Base-by-base conservation (phyloP, 2,329 filamentous ascomycete species). In the Fusarium anguioides region DNA sequence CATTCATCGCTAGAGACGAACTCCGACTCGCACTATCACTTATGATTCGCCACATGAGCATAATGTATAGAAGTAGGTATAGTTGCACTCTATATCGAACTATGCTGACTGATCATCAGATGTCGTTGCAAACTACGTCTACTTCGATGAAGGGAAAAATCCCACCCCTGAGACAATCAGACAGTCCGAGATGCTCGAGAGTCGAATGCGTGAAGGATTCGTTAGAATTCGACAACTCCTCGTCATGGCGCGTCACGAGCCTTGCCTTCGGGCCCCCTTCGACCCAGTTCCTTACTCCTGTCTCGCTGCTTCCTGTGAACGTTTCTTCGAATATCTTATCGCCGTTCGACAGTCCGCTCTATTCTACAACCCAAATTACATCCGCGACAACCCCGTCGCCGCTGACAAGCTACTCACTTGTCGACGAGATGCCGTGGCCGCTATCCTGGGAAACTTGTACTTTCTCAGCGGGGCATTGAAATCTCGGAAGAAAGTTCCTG, bases 1-100 rank as follows among this genome's bases (percentile, higher is more conserved):
- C 86, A 4, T 89, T 89, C 63, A 81, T 88, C 7, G 86, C 86
- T 12, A 80, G 86, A 14, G 86, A 87, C 66, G 86, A 88, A 71
- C 79, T 89, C 15, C 78, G 86, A 21, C 84, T 83, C 58, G 85
- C 84, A 0, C 72, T 87, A 3, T 84, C 85, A 1, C 78, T 81
- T 4, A 88, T 86, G 84, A 77, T 88, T 66, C 84, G 87, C 46
- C 86, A 87, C 68, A 81, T 83, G 58, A 86, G 84, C 57, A 82
- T 88, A 59, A 80, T 87, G 9, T 89, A 88, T 70, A 78, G 86
- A 72, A 81, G 82, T 82, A 60, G 64, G 76, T 72, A 35, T 20
- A 2, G 4, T 17, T 10, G 8, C 7, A 3, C 5, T n/a, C 8
- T 24, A 9, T 14, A 15, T 6, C 7, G 18, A 36, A 26, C 40